Conservation (phyloP, 202 grass and related monocot genomes). For the Zizania palustris region DNA sequence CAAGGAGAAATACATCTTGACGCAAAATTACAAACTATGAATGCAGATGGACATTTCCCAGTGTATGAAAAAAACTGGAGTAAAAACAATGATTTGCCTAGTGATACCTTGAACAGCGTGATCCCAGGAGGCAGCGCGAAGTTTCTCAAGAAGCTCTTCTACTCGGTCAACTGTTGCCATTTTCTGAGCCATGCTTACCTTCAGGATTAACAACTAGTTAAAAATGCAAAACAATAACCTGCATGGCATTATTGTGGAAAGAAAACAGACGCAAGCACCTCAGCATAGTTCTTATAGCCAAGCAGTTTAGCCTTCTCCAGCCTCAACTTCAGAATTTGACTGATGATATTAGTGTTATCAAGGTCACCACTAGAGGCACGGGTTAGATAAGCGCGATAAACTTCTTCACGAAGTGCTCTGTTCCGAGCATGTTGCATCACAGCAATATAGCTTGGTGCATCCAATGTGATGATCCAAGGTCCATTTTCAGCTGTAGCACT, state of each 20-base stretch:
- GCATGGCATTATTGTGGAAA: conserved; percentile 20
- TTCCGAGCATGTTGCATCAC: conserved; percentile 95
- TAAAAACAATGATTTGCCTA: conserved; percentile 14
- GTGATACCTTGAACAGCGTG: conserved; percentile 78
- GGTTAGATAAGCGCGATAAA: conserved; percentile 77
- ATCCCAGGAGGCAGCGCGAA: conserved; percentile 90
- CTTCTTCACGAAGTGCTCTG: conserved; percentile 84
- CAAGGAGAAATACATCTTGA: conserved; percentile 6
- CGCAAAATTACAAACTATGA: neutral
- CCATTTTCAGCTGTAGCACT: conserved; percentile 90
- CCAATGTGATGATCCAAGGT: conserved; percentile 93
- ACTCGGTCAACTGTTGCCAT: conserved; percentile 88
- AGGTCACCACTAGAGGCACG: conserved; percentile 87
- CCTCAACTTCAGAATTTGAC: conserved; percentile 81
- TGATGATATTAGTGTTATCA: conserved; percentile 86
- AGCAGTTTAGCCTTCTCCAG: conserved; percentile 91
- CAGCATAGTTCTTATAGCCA: conserved; percentile 96
- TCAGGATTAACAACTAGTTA: conserved; percentile 37
- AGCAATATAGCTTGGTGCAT: conserved; percentile 79
- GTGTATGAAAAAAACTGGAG: neutral
- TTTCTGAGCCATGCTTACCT: conserved; percentile 93
- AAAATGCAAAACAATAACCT: conserved; percentile 9
- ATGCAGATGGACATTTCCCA: neutral
- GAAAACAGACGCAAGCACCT: conserved; percentile 43
- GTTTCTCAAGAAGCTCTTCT: conserved; percentile 94